These are phyloP conservation scores for Syzygium aromaticum DNA, from an alignment of 345 rosid species.

Conservation along the genomic window DNA sequence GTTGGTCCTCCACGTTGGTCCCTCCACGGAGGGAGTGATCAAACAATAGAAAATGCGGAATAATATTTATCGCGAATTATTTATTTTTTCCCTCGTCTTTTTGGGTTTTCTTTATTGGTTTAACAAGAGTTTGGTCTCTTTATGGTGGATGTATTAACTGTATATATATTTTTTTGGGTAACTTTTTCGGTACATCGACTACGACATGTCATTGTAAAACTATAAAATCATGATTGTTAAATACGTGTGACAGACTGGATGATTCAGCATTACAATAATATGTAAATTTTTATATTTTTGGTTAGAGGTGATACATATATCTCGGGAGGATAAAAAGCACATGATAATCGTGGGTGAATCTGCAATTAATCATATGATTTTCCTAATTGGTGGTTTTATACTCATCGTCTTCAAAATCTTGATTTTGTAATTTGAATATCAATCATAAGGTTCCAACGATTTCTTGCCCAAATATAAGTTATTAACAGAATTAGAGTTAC, in stretches of 20 bases:
- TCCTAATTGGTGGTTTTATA: not conserved
- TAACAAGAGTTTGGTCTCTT: not conserved
- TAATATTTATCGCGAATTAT: not conserved
- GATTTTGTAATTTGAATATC: not conserved
- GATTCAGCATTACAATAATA: not conserved
- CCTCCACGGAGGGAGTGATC: not conserved
- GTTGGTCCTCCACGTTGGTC: not conserved
- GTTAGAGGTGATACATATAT: not conserved
- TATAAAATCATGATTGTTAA: not conserved
- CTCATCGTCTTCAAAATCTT: not conserved
- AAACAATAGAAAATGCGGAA: not conserved
- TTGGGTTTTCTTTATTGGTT: not conserved
- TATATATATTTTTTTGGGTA: not conserved
- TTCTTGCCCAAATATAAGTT: not conserved
- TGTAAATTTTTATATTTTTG: not conserved
- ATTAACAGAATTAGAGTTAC: not conserved
- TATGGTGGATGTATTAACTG: not conserved
- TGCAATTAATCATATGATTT: not conserved
- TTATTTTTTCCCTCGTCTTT: not conserved
- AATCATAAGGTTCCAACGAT: not conserved
- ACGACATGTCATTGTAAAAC: not conserved
- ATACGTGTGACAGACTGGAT: accelerated
- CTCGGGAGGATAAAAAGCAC: accelerated
- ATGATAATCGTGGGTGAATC: not conserved
- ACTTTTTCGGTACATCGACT: not conserved